Percentiles rank a stretch among this genome's conserved stretches.
These are phyloP conservation scores for Aurifilum marmelostoma DNA, from an alignment of 2,329 filamentous ascomycete species.

Conservation along the genomic window DNA sequence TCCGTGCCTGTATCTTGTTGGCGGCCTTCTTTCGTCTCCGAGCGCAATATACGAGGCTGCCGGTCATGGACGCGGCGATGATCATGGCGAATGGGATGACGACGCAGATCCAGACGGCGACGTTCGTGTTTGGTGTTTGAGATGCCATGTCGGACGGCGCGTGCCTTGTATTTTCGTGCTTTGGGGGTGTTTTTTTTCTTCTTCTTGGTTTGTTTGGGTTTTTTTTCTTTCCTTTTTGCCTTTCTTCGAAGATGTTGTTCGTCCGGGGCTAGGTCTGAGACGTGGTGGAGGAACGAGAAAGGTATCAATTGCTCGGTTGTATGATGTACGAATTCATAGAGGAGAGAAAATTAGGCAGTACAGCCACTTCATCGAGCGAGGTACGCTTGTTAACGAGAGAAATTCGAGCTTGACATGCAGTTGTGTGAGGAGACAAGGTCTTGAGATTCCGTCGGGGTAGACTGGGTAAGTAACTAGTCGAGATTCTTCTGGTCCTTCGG, in stretches of 20 bases:
- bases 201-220: too few species aligned
- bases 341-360: neutral
- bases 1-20: neutral
- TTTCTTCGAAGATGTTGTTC: neutral
- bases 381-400: neutral
- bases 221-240: neutral
- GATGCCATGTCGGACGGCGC: neutral
- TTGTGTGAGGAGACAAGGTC: too few species aligned
- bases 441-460: neutral
- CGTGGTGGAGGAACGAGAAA: neutral
- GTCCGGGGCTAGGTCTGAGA: neutral
- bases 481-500: neutral
- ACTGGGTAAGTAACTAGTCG: too few species aligned
- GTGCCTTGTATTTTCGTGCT: neutral
- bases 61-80: neutral
- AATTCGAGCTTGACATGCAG: neutral
- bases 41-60: conserved; percentile 7
- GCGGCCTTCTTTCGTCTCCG: neutral
- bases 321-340: too few species aligned
- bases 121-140: neutral
- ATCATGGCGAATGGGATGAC: conserved; percentile 25
- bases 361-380: neutral
- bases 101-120: conserved; percentile 23
- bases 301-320: neutral
- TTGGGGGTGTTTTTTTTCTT: neutral